Conservation (phyloP, 352 stramenopile species). For the Nothophytophthora sp. region DNA sequence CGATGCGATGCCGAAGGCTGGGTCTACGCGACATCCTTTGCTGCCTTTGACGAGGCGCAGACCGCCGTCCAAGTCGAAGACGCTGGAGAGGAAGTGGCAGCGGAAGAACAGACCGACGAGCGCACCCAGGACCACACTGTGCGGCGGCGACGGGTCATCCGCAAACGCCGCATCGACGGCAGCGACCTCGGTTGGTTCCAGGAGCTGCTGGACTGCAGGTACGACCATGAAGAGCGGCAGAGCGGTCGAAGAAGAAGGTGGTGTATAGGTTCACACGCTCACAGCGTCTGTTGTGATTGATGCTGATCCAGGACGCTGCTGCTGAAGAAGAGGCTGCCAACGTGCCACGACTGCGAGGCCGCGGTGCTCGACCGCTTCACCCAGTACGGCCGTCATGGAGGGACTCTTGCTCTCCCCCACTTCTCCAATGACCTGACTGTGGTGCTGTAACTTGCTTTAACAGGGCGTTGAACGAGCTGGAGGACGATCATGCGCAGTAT, state of each 20-base stretch:
- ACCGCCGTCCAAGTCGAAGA: constrained; percentile 3
- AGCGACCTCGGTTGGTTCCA: constrained; percentile 84
- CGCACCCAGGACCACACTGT: constrained; percentile 23
- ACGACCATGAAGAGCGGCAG: neutral
- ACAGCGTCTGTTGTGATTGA: constrained; percentile 4
- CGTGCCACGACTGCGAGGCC: constrained; percentile 74
- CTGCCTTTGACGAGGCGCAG: constrained; percentile 31
- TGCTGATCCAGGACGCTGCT: constrained; percentile 41
- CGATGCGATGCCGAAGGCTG: constrained; percentile 70
- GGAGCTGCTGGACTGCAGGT: constrained; percentile 83
- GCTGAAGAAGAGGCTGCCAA: constrained; percentile 70
- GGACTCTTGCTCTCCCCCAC: too few species aligned
- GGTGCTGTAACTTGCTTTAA: constrained; percentile 4
- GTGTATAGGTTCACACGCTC: neutral
- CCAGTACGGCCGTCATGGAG: too few species aligned
- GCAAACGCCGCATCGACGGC: constrained; percentile 69
- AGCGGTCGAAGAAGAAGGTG: too few species aligned
- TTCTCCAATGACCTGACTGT: constrained; percentile 9
- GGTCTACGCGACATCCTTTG: constrained; percentile 58
- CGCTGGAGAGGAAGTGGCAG: constrained; percentile 2
- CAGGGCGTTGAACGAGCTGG: constrained; percentile 46
- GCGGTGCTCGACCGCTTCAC: constrained; percentile 51
- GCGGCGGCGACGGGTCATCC: constrained; percentile 52
- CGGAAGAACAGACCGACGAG: constrained; percentile 3
- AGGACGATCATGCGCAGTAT: constrained; percentile 57